Conservation (phyloP, 129 eudicot species). For the Flaveria linearis region DNA sequence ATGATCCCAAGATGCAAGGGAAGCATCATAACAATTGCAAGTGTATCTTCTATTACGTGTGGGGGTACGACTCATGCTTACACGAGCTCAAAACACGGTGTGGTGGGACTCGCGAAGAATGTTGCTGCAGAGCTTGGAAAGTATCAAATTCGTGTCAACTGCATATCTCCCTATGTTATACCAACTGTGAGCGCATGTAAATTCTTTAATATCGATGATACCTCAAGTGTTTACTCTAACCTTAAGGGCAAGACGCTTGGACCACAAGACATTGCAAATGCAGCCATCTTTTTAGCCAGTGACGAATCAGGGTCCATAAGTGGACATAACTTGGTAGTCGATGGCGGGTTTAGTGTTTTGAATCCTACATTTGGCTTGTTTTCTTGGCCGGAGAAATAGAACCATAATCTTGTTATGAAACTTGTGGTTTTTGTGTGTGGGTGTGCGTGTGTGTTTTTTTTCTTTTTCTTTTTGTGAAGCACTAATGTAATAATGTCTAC, state of each 20-base stretch:
- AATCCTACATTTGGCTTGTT: conserved; percentile 34
- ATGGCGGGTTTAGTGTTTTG: conserved; percentile 43
- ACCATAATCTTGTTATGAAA: neutral
- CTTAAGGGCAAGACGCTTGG: conserved; percentile 32
- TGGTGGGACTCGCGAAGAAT: conserved; percentile 49
- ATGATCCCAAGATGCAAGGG: conserved; percentile 45
- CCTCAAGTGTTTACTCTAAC: conserved; percentile 25
- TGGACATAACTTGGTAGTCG: conserved; percentile 46
- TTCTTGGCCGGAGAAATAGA: neutral
- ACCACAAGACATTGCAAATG: conserved; percentile 43
- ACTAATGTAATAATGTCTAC: neutral
- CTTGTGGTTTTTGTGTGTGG: neutral
- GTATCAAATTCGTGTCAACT: conserved; percentile 49
- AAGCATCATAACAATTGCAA: conserved; percentile 39
- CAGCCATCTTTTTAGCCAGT: conserved; percentile 48
- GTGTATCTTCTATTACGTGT: conserved; percentile 25
- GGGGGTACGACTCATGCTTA: conserved; percentile 41
- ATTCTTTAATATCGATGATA: conserved; percentile 28
- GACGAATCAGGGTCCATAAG: conserved; percentile 53
- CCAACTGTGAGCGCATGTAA: conserved; percentile 20
- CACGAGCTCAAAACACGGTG: conserved; percentile 53
- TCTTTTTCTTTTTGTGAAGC: neutral
- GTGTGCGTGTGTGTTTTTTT: neutral
- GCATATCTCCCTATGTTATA: conserved; percentile 41
- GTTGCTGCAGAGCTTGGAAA: conserved; percentile 44